phyloP scores from a whole-genome alignment of 805 yeast species.

The Ogataea ganodermae region DNA sequence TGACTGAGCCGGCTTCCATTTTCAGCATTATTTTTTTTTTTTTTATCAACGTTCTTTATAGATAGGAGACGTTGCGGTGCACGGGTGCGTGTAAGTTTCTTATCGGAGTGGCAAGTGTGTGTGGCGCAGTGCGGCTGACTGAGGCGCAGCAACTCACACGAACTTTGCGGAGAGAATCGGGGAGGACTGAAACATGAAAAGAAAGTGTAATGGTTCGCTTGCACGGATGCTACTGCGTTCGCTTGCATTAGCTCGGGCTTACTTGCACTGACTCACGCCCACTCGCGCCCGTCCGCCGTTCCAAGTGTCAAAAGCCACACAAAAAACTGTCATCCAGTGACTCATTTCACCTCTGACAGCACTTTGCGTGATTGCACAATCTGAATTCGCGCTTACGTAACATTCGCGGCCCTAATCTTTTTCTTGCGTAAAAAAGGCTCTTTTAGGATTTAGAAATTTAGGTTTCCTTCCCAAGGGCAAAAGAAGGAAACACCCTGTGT shows the following conservation, averaged over 20 bases:
- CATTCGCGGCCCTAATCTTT: constrained; percentile 1
- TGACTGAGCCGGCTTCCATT: neutral
- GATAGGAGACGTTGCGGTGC: neutral
- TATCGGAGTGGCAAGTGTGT: neutral
- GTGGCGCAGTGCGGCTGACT: neutral
- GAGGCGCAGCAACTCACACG: neutral
- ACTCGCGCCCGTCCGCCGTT: too few species aligned
- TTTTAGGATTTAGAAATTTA: neutral
- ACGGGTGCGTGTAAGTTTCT: neutral
- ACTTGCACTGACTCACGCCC: too few species aligned
- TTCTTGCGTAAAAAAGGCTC: neutral
- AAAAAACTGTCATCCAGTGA: too few species aligned
- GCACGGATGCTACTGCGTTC: too few species aligned
- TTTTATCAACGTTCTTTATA: too few species aligned
- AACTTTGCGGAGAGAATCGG: too few species aligned
- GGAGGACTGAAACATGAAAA: too few species aligned
- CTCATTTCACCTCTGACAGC: neutral
- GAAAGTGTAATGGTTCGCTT: too few species aligned
- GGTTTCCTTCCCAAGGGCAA: constrained; percentile 5
- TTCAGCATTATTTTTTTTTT: too few species aligned
- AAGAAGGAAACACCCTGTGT: constrained; percentile 1
- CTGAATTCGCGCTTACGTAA: constrained; percentile 1
- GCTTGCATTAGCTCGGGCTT: too few species aligned
- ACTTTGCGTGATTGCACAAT: neutral
- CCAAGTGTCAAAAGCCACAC: too few species aligned